A percentile compares a stretch with the other conserved stretches of the same genome.
These are phyloP conservation scores for Suillus sp. DNA, from an alignment of 768 basidiomycete species.

Conservation along the genomic window DNA sequence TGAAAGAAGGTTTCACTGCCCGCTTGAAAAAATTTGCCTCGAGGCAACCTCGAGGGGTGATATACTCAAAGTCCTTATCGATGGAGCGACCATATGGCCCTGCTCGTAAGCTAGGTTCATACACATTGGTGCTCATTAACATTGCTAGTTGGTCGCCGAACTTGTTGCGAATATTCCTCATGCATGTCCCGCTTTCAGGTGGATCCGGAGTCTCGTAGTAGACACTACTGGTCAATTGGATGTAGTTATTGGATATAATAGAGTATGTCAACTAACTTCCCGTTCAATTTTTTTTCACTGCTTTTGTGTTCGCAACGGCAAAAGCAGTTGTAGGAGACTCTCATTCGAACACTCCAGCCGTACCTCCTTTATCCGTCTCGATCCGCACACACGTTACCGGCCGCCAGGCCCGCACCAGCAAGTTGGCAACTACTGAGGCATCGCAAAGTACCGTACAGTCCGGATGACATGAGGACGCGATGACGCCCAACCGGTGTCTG, in stretches of 20 bases:
- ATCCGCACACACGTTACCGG: no score
- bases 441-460: slow-evolving; percentile 14
- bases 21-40: slow-evolving; percentile 38
- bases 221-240: no score
- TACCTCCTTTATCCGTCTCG: slow-evolving; percentile 20
- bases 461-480: no score
- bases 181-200: slow-evolving; percentile 29
- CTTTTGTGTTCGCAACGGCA: no score
- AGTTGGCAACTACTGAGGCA: not conserved
- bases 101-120: slow-evolving; percentile 39
- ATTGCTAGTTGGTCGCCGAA: slow-evolving; percentile 43
- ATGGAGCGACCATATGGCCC: slow-evolving; percentile 60
- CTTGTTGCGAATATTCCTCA: not conserved
- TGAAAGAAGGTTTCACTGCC: slow-evolving; percentile 57
- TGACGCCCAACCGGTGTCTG: slow-evolving; percentile 4
- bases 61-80: slow-evolving; percentile 49
- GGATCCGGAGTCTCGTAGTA: slow-evolving; percentile 54
- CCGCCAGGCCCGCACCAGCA: no score
- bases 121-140: slow-evolving; percentile 47
- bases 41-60: slow-evolving; percentile 19
- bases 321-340: no score
- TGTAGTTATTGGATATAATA: no score
- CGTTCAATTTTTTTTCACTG: no score
- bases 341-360: slow-evolving; percentile 18
- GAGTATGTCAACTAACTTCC: no score